Base-by-base conservation (phyloP, 1,284 basidiomycete species). In the Naganishia albida region DNA sequence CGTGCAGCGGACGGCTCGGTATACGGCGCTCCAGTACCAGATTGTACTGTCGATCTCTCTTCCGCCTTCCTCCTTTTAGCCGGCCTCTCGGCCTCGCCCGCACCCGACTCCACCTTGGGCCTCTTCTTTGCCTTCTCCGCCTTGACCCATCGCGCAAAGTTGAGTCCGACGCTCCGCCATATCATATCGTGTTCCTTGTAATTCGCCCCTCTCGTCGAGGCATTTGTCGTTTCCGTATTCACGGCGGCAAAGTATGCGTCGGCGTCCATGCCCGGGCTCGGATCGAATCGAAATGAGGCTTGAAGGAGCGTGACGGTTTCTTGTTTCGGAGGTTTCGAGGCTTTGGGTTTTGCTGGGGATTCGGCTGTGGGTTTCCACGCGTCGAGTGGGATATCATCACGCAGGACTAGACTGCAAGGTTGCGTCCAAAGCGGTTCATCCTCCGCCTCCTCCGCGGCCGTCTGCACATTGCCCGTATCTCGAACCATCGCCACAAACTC, bases 91-190 rank as follows among this genome's bases (percentile, higher is more conserved):
- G 16, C 26, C 40, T 63, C 40, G 25, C 4, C 50, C 23, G 26
- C 44, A 42, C 7, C 26, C 42, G 23, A 20, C 23, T 63, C 62
- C 25, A 38, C 28, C 43, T 63, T 49, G 16, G 44, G 38, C 38
- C 26, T 48, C 44, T 40, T 46, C 38, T 53, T 23, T 15, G 53
- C 30, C 39, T 44, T 7, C 53, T 48, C 66, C 70, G 72, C 66
- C 69, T 70, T 68, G 66, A 70, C 48, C 70, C 70, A 65, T 71
- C 73, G 55, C 70, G 72, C 42, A 65, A 70, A 62, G 66, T 64
- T 28, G 57, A 59, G 26, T 15, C 64, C 54, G 48, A 68, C 50
- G 18, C 54, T 51, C 39, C 63, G 44, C 56, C 56, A 60, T 13
- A 60, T 23, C 18, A 60, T 15, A 26, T 60, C 56, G 30, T 60